Evolutionary conservation across 1,284 basidiomycete species (phyloP).

Genomic region (Moesziomyces parantarcticus): DNA sequence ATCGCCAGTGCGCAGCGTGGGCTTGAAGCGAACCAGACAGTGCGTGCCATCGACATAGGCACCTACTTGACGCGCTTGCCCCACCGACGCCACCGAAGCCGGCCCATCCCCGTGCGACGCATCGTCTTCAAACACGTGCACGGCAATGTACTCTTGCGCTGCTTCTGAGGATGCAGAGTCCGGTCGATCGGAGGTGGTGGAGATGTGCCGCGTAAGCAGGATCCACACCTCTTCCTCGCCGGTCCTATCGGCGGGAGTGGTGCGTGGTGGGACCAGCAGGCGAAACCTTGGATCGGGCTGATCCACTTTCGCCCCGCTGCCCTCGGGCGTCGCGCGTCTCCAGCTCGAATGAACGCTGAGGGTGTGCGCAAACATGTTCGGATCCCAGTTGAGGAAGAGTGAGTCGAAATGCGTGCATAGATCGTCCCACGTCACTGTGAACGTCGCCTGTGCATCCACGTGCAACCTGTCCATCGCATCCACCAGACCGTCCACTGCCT

Average conservation of each 20-base stretch:
- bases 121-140: conserved; percentile 72
- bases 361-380: conserved; percentile 73
- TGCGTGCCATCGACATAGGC: conserved; percentile 82
- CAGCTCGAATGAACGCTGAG: conserved; percentile 78
- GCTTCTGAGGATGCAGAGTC: conserved; percentile 40
- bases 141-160: conserved; percentile 76
- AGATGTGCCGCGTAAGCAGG: conserved; percentile 80
- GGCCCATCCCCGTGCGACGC: conserved; percentile 13
- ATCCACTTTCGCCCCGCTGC: conserved; percentile 4
- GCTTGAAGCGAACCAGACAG: conserved; percentile 72
- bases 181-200: conserved; percentile 51
- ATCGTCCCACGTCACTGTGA: conserved; percentile 75
- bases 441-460: conserved; percentile 4
- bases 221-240: conserved; percentile 75
- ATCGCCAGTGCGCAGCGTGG: not conserved
- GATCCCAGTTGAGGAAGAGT: conserved; percentile 89
- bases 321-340: conserved; percentile 1
- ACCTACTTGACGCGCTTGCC: conserved; percentile 67
- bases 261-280: conserved; percentile 15
- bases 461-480: not conserved
- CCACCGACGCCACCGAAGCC: conserved; percentile 6
- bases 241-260: not conserved
- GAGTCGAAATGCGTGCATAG: conserved; percentile 81
- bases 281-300: conserved; percentile 47
- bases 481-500: conserved; percentile 11